Percentiles rank a stretch among this genome's conserved stretches.
Evolutionary conservation across 768 basidiomycete species (phyloP).

Genomic region (Kwoniella shandongensis): DNA sequence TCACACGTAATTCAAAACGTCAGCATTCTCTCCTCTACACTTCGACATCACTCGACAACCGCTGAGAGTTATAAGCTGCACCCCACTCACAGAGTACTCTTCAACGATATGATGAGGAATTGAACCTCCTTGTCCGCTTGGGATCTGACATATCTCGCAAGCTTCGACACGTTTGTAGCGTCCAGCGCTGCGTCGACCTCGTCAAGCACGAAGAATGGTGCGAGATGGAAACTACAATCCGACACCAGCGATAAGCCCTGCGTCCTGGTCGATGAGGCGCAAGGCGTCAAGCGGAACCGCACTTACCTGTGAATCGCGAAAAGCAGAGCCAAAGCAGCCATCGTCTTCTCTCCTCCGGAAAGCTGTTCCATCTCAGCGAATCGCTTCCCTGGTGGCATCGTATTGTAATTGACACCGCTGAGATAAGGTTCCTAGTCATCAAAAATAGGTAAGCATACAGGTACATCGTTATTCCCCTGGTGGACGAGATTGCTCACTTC

Average conservation of each 20-base stretch:
- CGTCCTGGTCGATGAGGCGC: neutral
- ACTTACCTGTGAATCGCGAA: constrained; percentile 91
- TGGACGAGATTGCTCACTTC: constrained; percentile 62
- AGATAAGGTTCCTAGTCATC: constrained; percentile 71
- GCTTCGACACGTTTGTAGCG: constrained; percentile 96
- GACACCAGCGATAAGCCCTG: constrained; percentile 9
- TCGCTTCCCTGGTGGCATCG: constrained; percentile 99
- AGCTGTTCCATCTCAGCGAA: constrained; percentile 99
- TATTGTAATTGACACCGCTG: constrained; percentile 94
- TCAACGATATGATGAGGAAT: constrained; percentile 96
- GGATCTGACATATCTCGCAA: constrained; percentile 85
- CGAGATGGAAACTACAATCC: constrained; percentile 76
- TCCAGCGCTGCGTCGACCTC: constrained; percentile 95
- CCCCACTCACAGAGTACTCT: constrained; percentile 67
- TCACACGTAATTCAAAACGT: neutral
- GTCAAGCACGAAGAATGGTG: constrained; percentile 97
- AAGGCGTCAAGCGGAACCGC: neutral
- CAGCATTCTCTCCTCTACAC: constrained; percentile 2
- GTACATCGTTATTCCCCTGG: neutral
- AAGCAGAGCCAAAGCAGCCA: constrained; percentile 91
- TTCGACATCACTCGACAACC: no score
- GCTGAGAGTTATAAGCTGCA: no score
- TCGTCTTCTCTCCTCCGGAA: constrained; percentile 97
- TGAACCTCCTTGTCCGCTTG: constrained; percentile 85
- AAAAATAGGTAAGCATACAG: neutral